phyloP scores from a whole-genome alignment of 2,329 filamentous ascomycete genomes.

The Tolypocladium guangdongense region DNA sequence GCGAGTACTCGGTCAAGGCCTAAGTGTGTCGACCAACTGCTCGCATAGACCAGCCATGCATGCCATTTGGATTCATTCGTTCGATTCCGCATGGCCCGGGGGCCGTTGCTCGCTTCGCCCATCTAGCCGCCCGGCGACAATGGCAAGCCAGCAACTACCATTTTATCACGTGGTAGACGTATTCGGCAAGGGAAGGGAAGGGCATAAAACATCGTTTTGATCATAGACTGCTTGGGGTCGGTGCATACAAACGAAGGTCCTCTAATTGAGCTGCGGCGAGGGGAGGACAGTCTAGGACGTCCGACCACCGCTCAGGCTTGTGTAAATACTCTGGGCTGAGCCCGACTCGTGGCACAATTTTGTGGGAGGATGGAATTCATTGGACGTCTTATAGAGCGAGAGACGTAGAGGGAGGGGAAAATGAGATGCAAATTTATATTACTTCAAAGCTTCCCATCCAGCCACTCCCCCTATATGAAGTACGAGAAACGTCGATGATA shows the following conservation, averaged over 20 bases:
- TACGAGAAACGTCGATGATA: too few species aligned
- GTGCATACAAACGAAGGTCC: neutral
- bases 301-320: slow-evolving; percentile 1
- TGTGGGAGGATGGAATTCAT: neutral
- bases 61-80: neutral
- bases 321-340: slow-evolving; percentile 4
- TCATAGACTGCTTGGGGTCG: slow-evolving; percentile 4
- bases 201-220: slow-evolving; percentile 3
- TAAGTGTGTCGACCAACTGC: slow-evolving; percentile 24
- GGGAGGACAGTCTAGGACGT: neutral
- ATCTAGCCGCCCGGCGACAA: neutral
- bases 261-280: slow-evolving; percentile 5
- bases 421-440: neutral
- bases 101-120: neutral
- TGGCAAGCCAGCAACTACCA: neutral
- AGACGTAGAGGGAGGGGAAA: neutral
- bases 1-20: slow-evolving; percentile 65
- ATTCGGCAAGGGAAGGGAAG: neutral
- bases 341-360: neutral
- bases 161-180: slow-evolving; percentile 6
- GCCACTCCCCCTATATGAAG: neutral
- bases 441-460: neutral
- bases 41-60: neutral
- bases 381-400: neutral
- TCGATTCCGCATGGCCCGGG: neutral